Conservation (phyloP, 306 rosid genomes). For the Fragaria iinumae region DNA sequence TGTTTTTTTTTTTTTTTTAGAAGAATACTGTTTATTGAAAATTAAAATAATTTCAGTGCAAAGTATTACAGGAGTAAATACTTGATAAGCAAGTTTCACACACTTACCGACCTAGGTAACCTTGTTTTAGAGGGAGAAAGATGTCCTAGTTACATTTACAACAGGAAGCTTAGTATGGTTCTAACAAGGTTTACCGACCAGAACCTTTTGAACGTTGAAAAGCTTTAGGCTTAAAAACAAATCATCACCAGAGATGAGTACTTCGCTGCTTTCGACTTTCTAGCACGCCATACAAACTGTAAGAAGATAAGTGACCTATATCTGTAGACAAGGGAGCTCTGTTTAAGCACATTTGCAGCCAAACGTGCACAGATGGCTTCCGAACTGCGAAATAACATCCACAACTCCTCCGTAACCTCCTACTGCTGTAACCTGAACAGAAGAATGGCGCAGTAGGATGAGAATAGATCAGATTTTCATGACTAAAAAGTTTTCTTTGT, state of each 20-base stretch:
- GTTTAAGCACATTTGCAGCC: constrained; percentile 45
- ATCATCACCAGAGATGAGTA: not conserved
- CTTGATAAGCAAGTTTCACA: not conserved
- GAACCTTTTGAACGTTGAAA: not conserved
- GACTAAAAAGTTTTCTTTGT: not conserved
- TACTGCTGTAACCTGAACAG: constrained; percentile 72
- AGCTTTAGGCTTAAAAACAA: not conserved
- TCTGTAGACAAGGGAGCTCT: not conserved
- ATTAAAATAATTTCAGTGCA: not conserved
- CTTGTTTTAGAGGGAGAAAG: too few relatives aligned
- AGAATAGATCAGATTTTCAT: not conserved
- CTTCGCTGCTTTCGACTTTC: not conserved
- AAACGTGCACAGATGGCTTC: constrained; percentile 92
- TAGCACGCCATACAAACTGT: constrained; percentile 2
- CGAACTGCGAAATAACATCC: constrained; percentile 85
- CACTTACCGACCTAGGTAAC: not conserved
- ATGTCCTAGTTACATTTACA: not conserved
- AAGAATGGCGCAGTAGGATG: constrained; percentile 12
- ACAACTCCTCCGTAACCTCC: constrained; percentile 91
- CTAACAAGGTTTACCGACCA: not conserved
- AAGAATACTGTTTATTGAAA: too few relatives aligned
- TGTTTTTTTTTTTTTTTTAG: too few relatives aligned
- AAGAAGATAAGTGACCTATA: not conserved
- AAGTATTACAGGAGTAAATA: not conserved
- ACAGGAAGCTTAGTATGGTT: not conserved